Percentiles rank a stretch among this genome's conserved stretches.
Evolutionary conservation across 495 filamentous ascomycete species (phyloP).

Genomic region (Penicillium bovifimosum): DNA sequence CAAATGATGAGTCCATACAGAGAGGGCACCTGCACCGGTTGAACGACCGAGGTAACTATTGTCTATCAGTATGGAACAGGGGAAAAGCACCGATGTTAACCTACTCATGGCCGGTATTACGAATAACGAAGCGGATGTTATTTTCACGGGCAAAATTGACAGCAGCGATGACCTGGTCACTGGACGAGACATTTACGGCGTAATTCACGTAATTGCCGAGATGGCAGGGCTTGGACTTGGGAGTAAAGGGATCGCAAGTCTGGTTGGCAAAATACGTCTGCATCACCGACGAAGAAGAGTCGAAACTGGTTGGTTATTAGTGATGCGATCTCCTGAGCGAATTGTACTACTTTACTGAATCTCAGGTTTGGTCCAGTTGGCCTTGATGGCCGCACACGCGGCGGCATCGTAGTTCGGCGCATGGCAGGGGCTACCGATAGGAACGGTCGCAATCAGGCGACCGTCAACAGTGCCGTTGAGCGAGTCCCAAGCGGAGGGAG

Average conservation of each 20-base stretch:
- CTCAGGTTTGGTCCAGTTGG: slow-evolving; percentile 22
- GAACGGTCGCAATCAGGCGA: slow-evolving; percentile 37
- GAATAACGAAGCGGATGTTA: slow-evolving; percentile 59
- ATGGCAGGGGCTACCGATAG: slow-evolving; percentile 42
- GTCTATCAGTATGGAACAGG: neutral
- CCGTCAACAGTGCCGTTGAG: slow-evolving; percentile 38
- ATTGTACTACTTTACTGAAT: slow-evolving; percentile 18
- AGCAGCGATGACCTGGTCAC: slow-evolving; percentile 28
- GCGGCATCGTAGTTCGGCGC: slow-evolving; percentile 29
- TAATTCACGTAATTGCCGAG: slow-evolving; percentile 58
- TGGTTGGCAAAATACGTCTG: slow-evolving; percentile 40
- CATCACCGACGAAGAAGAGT: slow-evolving; percentile 41
- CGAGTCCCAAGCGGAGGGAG: slow-evolving; percentile 27
- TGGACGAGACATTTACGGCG: slow-evolving; percentile 38
- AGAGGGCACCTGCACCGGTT: slow-evolving; percentile 52
- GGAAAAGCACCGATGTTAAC: neutral
- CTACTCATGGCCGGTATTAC: slow-evolving; percentile 57
- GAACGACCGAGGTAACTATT: slow-evolving; percentile 50
- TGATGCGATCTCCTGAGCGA: neutral
- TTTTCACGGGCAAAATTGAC: slow-evolving; percentile 50
- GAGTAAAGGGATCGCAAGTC: slow-evolving; percentile 52
- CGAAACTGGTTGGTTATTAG: slow-evolving; percentile 15
- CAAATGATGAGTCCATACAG: slow-evolving; percentile 55
- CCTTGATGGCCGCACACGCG: slow-evolving; percentile 22
- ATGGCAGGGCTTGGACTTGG: slow-evolving; percentile 41